These are phyloP conservation scores for Nemania abortiva DNA, from an alignment of 2,329 filamentous ascomycete species.

Conservation along the genomic window DNA sequence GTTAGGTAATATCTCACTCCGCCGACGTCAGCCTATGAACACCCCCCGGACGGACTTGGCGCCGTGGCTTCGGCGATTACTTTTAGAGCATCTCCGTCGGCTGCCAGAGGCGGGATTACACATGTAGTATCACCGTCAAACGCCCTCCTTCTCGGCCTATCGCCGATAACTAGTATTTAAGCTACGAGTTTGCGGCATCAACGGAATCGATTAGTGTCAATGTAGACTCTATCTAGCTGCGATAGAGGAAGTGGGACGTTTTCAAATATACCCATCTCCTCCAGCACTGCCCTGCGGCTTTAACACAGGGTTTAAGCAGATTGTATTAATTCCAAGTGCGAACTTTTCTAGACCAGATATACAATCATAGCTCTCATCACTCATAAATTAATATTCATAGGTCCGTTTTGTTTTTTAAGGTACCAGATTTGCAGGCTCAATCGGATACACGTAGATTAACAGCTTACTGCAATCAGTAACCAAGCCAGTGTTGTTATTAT, in stretches of 20 bases:
- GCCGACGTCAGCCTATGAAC: neutral
- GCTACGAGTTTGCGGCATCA: neutral
- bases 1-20: conserved; percentile 14
- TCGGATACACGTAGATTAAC: too few species aligned
- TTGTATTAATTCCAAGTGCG: neutral
- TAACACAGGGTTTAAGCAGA: neutral
- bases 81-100: conserved; percentile 31
- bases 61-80: conserved; percentile 31
- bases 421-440: too few species aligned
- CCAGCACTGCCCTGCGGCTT: too few species aligned
- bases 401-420: too few species aligned
- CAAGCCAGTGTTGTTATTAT: too few species aligned
- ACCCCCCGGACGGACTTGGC: conserved; percentile 24
- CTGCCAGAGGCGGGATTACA: conserved; percentile 13
- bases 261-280: neutral
- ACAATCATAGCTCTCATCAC: too few species aligned
- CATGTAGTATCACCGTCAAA: conserved; percentile 25
- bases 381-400: too few species aligned
- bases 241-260: neutral
- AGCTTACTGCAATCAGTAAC: too few species aligned
- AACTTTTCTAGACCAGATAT: too few species aligned
- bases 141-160: neutral
- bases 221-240: neutral
- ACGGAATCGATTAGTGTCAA: neutral
- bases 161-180: conserved; percentile 3